phyloP scores from a whole-genome alignment of 2,329 filamentous ascomycete genomes.

The Ramularia endophylla region DNA sequence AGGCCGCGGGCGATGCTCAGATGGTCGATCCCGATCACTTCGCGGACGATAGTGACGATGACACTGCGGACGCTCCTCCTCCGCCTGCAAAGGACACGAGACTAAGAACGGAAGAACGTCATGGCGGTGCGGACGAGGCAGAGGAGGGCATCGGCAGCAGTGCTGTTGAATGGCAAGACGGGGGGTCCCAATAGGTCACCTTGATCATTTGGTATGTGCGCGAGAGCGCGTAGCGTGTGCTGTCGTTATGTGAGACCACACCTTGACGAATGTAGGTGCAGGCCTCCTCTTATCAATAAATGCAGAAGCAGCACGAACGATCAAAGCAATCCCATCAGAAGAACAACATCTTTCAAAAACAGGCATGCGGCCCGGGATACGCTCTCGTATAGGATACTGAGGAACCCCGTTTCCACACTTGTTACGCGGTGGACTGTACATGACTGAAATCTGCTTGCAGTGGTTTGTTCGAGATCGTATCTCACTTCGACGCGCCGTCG shows the following conservation, averaged over 20 bases:
- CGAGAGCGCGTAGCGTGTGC: no score
- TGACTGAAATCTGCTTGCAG: no score
- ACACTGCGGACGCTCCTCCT: conserved; percentile 32
- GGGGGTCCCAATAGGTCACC: conserved; percentile 3
- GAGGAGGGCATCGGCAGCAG: conserved; percentile 21
- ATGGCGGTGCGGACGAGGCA: conserved; percentile 4
- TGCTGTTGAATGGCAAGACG: conserved; percentile 25
- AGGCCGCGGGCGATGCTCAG: conserved; percentile 24
- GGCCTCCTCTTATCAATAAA: conserved; percentile 7
- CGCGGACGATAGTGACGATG: conserved; percentile 38
- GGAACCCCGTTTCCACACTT: no score
- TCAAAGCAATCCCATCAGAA: no score
- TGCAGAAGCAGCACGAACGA: neutral
- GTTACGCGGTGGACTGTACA: no score
- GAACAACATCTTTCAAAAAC: no score
- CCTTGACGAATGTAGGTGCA: conserved; percentile 2
- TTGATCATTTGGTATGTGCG: neutral
- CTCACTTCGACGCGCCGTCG: no score
- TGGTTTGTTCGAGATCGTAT: no score
- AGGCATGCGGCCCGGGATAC: no score
- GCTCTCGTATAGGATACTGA: no score
- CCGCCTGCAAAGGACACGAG: conserved; percentile 23
- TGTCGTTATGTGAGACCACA: neutral
- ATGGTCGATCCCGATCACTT: conserved; percentile 44
- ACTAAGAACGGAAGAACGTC: conserved; percentile 2